A percentile compares a stretch with the other conserved stretches of the same genome.
Evolutionary conservation across 208 protist genomes (phyloP).

Genomic region (Crithidia bombi): DNA sequence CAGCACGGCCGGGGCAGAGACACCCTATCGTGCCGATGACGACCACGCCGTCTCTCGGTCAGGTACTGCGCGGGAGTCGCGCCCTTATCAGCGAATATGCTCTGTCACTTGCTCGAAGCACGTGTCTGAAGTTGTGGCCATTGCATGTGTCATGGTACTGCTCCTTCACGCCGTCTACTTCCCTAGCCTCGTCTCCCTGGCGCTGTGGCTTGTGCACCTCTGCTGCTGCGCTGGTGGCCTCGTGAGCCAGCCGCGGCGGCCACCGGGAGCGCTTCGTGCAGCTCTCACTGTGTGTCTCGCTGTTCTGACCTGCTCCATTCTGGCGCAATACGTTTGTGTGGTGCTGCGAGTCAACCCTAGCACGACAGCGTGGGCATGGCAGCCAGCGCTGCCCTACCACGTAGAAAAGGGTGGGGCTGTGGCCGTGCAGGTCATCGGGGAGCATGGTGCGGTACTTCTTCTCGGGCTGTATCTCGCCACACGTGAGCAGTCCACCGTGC

Average conservation of each 20-base stretch:
- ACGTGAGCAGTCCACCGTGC: neutral
- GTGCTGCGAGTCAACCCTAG: constrained; percentile 10
- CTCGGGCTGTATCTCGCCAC: constrained; percentile 17
- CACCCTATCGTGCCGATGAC: neutral
- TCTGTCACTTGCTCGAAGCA: neutral
- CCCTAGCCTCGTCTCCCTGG: constrained; percentile 25
- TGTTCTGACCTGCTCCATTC: constrained; percentile 1
- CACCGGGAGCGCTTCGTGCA: neutral
- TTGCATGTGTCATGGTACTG: constrained; percentile 19
- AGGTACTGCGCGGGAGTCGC: neutral
- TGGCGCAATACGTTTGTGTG: constrained; percentile 16
- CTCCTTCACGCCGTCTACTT: constrained; percentile 32
- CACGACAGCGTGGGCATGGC: constrained; percentile 20
- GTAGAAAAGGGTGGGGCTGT: constrained; percentile 1
- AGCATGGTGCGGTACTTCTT: constrained; percentile 19
- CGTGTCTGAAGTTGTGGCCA: constrained; percentile 17
- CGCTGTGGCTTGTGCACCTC: constrained; percentile 27
- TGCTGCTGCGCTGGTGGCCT: constrained; percentile 28
- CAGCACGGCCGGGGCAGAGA: neutral
- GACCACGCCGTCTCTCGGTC: neutral
- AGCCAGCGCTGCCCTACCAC: constrained; percentile 14
- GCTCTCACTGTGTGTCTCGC: neutral
- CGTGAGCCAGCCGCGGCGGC: constrained; percentile 12
- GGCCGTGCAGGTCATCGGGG: constrained; percentile 9
- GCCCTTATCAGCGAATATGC: neutral